phyloP scores from a whole-genome alignment of 2,329 filamentous ascomycete species.

The Sporothrix pseudoabietina region DNA sequence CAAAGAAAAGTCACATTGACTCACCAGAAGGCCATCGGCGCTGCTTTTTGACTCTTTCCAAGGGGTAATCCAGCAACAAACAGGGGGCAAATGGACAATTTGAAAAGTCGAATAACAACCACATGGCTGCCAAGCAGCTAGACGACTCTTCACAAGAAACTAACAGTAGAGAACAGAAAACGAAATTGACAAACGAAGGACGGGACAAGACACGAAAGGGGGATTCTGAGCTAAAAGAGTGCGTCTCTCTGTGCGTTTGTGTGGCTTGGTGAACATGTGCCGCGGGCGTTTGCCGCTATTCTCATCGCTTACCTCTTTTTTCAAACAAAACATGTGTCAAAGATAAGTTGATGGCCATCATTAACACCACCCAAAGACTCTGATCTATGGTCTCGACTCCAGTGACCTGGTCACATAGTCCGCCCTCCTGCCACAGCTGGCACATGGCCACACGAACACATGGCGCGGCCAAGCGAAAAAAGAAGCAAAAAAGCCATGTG shows the following conservation, averaged over 20 bases:
- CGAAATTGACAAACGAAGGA: neutral
- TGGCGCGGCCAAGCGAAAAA: neutral
- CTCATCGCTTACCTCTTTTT: neutral
- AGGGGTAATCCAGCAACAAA: neutral
- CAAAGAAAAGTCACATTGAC: neutral
- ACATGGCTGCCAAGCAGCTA: slow-evolving; percentile 8
- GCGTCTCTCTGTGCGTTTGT: neutral
- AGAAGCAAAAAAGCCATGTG: slow-evolving; percentile 2
- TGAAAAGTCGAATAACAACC: neutral
- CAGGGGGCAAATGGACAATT: neutral
- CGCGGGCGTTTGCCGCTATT: neutral
- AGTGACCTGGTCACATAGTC: neutral
- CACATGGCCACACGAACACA: neutral
- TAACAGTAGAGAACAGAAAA: neutral
- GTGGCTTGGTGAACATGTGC: neutral
- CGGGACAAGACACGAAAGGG: neutral
- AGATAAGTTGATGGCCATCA: neutral
- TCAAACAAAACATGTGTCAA: neutral
- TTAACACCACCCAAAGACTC: neutral
- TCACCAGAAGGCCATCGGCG: neutral
- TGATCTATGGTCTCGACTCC: neutral
- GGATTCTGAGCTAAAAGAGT: neutral
- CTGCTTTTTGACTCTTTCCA: neutral
- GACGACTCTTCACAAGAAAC: neutral
- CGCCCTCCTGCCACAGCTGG: neutral